Conservation (phyloP, 805 yeast species). For the Zygotorulaspora chibaensis region DNA sequence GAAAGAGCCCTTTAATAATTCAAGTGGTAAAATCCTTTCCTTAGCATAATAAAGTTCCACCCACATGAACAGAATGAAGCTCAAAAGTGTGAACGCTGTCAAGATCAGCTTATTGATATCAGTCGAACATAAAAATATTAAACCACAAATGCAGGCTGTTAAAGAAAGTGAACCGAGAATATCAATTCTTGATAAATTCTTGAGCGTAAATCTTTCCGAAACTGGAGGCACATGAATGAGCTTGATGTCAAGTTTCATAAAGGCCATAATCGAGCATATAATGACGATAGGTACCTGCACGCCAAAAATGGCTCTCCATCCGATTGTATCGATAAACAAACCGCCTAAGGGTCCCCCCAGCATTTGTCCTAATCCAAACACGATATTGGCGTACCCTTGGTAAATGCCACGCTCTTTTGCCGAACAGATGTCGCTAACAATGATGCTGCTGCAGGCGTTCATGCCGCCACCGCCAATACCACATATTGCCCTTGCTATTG, state of each 20-base stretch:
- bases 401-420: constrained; percentile 71
- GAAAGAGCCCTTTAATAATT: constrained; percentile 49
- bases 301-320: constrained; percentile 61
- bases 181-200: constrained; percentile 57
- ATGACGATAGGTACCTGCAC: constrained; percentile 46
- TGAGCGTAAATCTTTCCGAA: constrained; percentile 40
- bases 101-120: constrained; percentile 42
- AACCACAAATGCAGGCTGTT: constrained; percentile 47
- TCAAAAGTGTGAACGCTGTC: constrained; percentile 27
- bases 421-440: constrained; percentile 72
- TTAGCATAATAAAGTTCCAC: constrained; percentile 34
- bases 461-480: constrained; percentile 94
- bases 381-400: constrained; percentile 79
- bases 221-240: constrained; percentile 49
- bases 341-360: constrained; percentile 68
- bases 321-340: constrained; percentile 48
- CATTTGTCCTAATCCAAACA: constrained; percentile 70
- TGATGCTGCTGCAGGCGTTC: constrained; percentile 66
- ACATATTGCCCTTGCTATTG: constrained; percentile 62
- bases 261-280: constrained; percentile 37
- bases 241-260: constrained; percentile 38
- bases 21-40: constrained; percentile 60
- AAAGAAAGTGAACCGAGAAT: constrained; percentile 60
- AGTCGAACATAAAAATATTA: constrained; percentile 46
- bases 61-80: constrained; percentile 37